phyloP scores from a whole-genome alignment of 2,329 filamentous ascomycete genomes.

The Aspergillus sojae region DNA sequence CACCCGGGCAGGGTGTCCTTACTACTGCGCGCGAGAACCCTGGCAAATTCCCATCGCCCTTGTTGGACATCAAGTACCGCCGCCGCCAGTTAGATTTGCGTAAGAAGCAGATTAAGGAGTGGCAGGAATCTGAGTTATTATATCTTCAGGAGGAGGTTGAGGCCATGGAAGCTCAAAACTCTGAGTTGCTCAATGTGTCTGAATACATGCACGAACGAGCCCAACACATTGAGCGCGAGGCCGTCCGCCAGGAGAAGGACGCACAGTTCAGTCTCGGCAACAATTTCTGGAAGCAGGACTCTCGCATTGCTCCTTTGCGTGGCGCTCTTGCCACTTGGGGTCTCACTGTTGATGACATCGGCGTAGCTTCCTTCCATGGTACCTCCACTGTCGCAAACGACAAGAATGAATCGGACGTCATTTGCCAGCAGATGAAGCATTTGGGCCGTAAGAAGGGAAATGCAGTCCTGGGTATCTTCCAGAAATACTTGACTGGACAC shows the following conservation, averaged over 20 bases:
- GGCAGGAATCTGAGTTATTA: slow-evolving; percentile 92
- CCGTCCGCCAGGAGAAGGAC: slow-evolving; percentile 87
- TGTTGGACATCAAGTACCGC: slow-evolving; percentile 97
- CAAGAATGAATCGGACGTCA: slow-evolving; percentile 98
- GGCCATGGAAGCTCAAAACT: slow-evolving; percentile 80
- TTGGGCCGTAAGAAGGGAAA: slow-evolving; percentile 96
- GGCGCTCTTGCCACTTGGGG: slow-evolving; percentile 97
- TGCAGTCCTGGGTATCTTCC: slow-evolving; percentile 94
- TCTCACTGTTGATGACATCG: slow-evolving; percentile 93
- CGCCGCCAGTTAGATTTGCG: slow-evolving; percentile 92
- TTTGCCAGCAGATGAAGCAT: slow-evolving; percentile 94
- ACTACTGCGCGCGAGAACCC: slow-evolving; percentile 90
- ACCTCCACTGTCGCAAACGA: slow-evolving; percentile 98
- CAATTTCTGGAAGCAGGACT: slow-evolving; percentile 97
- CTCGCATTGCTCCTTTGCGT: slow-evolving; percentile 90
- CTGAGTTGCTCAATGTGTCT: slow-evolving; percentile 72
- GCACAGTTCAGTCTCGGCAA: slow-evolving; percentile 91
- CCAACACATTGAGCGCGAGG: slow-evolving; percentile 83
- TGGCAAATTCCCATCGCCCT: slow-evolving; percentile 89
- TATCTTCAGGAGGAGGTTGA: slow-evolving; percentile 91
- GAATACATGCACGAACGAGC: slow-evolving; percentile 86
- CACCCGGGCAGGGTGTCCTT: slow-evolving; percentile 93
- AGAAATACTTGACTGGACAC: slow-evolving; percentile 98
- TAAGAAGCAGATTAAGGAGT: slow-evolving; percentile 91
- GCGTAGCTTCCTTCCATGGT: slow-evolving; percentile 96